Evolutionary conservation across 1,284 basidiomycete species (phyloP), one percentile per base, ranked within the genome.

Genomic region (Cerrena zonata): DNA sequence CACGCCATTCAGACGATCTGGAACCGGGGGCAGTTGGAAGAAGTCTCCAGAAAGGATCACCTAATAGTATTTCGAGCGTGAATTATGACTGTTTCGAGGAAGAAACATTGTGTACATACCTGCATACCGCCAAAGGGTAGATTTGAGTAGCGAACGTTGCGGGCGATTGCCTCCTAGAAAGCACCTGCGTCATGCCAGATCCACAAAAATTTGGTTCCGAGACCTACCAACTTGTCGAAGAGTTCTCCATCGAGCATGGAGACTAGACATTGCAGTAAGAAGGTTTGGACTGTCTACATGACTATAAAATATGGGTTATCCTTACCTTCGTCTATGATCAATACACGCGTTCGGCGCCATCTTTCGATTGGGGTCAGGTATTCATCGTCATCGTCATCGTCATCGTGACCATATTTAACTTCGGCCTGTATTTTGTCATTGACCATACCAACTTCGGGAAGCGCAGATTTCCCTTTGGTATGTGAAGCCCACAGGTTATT

Each of bases 11-110:
- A 61, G 61, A 23, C 64, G 64, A 5, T 74, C 72, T 3, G 79
- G 78, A 2, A 91, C 86, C 0, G 88, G 88, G 4, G 89, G 88
- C 1, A 91, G 70, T 64, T 91, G 87, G 65, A 80, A 88, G 62
- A 89, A 89, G 64, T 89, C 87, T 4, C 87, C 86, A 0, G 82
- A 84, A n/a, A 86, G 60, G 42, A 91, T 76, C 47, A 91, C 72
- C 77, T 88, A 61, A 3, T 54, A 53, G 22, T 13, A 7, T 34
- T 15, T 10, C 3, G 12, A 23, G 34, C 15, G n/a, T 40, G 4
- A 19, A 26, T 2, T 23, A 18, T 4, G 2, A 41, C 12, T 3
- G 24, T 4, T 26, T 54, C 30, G 44, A 44, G n/a, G 50, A 34
- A 13, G 53, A 45, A 52, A 42, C 24, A 18, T 39, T n/a, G 45